Percentiles rank a stretch among this genome's conserved stretches.
These are phyloP conservation scores for Atkinsonella hypoxylon DNA, from an alignment of 2,329 filamentous ascomycete species.

Conservation along the genomic window DNA sequence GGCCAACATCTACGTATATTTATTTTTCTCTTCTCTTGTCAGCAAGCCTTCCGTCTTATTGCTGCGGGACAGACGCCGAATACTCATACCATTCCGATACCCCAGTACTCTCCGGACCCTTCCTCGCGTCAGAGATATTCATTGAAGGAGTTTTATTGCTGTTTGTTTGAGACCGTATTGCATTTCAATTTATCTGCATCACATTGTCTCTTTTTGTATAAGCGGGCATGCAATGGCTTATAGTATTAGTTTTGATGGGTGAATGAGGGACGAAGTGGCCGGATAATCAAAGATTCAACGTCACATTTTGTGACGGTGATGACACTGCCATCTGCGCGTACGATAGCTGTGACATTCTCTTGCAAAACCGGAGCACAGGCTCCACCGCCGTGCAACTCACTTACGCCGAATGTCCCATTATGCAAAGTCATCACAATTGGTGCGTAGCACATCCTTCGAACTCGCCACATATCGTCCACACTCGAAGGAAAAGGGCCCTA, in stretches of 20 bases:
- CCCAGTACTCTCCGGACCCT: background rate
- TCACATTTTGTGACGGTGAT: background rate
- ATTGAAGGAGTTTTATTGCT: background rate
- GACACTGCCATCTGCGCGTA: background rate
- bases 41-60: background rate
- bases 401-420: too few relatives aligned
- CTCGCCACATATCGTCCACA: too few relatives aligned
- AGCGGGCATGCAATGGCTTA: constrained; percentile 7
- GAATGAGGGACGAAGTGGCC: background rate
- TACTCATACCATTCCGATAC: background rate
- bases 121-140: background rate
- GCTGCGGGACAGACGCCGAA: background rate
- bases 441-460: too few relatives aligned
- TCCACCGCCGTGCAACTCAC: background rate
- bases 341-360: constrained; percentile 3
- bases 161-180: background rate
- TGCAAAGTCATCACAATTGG: too few relatives aligned
- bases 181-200: constrained; percentile 4
- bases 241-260: background rate
- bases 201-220: constrained; percentile 10
- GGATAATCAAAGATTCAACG: background rate
- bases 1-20: background rate
- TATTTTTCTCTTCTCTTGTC: background rate
- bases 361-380: too few relatives aligned
- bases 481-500: too few relatives aligned